Conservation (phyloP, 2,329 filamentous ascomycete species). For the Elsinoe australis region DNA sequence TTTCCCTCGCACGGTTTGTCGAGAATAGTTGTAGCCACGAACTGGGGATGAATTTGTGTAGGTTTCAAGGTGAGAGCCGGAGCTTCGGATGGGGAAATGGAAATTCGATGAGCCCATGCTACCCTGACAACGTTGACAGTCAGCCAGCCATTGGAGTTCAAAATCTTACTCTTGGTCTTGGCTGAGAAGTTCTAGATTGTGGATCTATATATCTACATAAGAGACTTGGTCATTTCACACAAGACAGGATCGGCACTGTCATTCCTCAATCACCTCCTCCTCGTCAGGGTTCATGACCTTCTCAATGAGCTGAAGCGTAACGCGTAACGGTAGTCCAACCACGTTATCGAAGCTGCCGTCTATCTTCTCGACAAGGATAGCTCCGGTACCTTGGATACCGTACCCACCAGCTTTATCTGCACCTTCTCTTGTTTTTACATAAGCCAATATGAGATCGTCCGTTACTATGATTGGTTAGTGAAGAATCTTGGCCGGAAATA, state of each 20-base stretch:
- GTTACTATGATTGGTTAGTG: conserved; percentile 40
- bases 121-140: too few species aligned
- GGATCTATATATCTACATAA: too few species aligned
- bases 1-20: too few species aligned
- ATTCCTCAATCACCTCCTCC: conserved; percentile 47
- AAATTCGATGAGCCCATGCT: too few species aligned
- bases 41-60: too few species aligned
- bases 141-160: too few species aligned
- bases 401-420: conserved; percentile 96
- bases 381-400: conserved; percentile 81
- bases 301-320: conserved; percentile 74
- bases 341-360: conserved; percentile 92
- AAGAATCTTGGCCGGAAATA: not conserved
- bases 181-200: too few species aligned
- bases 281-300: conserved; percentile 69
- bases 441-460: conserved; percentile 76
- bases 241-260: not conserved
- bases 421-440: conserved; percentile 79
- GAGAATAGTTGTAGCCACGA: too few species aligned
- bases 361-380: conserved; percentile 79
- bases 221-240: too few species aligned
- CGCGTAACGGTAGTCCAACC: conserved; percentile 75
- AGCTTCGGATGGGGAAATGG: too few species aligned
- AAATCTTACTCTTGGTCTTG: too few species aligned
- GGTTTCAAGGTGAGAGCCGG: too few species aligned